phyloP scores from a whole-genome alignment of 2,329 filamentous ascomycete genomes.

The Reticulascus tulasneorum region DNA sequence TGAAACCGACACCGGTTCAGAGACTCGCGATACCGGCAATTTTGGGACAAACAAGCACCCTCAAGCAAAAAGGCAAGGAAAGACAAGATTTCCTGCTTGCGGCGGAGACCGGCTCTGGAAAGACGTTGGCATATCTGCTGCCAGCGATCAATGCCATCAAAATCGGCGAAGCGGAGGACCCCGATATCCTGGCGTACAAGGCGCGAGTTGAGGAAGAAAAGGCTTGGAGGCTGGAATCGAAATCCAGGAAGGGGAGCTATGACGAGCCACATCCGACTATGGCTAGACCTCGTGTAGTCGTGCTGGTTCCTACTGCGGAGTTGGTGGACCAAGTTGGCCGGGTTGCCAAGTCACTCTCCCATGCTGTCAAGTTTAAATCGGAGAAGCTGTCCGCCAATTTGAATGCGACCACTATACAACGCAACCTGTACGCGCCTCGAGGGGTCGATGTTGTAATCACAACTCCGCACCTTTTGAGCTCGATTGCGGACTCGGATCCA shows the following conservation, averaged over 20 bases:
- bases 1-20: constrained; percentile 85
- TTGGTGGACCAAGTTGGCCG: constrained; percentile 82
- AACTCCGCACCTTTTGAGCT: constrained; percentile 84
- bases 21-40: constrained; percentile 81
- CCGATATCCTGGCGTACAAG: constrained; percentile 53
- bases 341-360: constrained; percentile 77
- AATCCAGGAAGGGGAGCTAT: constrained; percentile 54
- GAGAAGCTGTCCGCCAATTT: constrained; percentile 77
- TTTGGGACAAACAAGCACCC: constrained; percentile 51
- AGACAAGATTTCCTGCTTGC: constrained; percentile 71
- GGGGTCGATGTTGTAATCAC: constrained; percentile 84
- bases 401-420: constrained; percentile 74
- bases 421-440: constrained; percentile 71
- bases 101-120: constrained; percentile 94
- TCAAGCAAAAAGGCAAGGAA: constrained; percentile 21
- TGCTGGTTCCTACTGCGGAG: constrained; percentile 89
- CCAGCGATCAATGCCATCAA: constrained; percentile 86
- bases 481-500: constrained; percentile 84
- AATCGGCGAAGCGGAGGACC: constrained; percentile 61
- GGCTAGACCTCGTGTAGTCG: constrained; percentile 76
- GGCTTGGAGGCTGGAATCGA: constrained; percentile 48
- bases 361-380: constrained; percentile 82
- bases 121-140: constrained; percentile 88
- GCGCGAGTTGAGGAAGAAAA: constrained; percentile 52
- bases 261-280: constrained; percentile 68